Conservation (phyloP, 257 asterid species). For the Thymus mandschuricus region DNA sequence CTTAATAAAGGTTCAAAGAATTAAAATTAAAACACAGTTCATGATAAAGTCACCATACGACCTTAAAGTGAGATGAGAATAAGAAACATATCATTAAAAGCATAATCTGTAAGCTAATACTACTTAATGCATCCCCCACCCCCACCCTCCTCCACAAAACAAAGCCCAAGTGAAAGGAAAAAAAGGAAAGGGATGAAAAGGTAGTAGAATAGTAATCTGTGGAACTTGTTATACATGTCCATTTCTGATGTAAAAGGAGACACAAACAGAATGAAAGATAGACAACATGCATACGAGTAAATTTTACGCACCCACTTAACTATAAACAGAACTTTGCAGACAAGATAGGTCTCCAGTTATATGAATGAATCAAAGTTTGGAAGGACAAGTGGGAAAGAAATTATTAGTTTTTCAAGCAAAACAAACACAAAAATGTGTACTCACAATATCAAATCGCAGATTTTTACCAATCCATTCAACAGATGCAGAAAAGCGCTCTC, state of each 20-base stretch:
- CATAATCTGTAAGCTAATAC: not conserved
- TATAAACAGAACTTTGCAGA: slow-evolving; percentile 1
- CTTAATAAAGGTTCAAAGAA: not conserved
- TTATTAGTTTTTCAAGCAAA: slow-evolving; percentile 26
- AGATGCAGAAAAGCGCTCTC: slow-evolving; percentile 71
- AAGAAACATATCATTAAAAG: not conserved
- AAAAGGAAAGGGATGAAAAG: not conserved
- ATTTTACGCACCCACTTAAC: not conserved
- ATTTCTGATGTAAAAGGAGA: not conserved
- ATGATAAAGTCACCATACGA: not conserved
- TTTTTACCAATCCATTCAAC: slow-evolving; percentile 99
- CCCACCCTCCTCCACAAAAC: not conserved
- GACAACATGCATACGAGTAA: slow-evolving; percentile 5
- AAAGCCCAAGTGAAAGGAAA: not conserved
- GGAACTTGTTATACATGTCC: not conserved
- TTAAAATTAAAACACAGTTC: not conserved
- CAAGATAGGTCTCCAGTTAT: slow-evolving; percentile 10
- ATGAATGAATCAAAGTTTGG: not conserved
- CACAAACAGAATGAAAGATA: not conserved
- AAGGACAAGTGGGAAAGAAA: not conserved
- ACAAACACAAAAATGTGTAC: slow-evolving; percentile 52
- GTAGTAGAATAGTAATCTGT: not conserved
- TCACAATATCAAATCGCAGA: slow-evolving; percentile 99
- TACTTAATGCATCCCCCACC: not conserved
- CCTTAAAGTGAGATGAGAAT: not conserved